Base-by-base conservation (phyloP, 2,329 filamentous ascomycete genomes). In the Cryphonectria japonica region DNA sequence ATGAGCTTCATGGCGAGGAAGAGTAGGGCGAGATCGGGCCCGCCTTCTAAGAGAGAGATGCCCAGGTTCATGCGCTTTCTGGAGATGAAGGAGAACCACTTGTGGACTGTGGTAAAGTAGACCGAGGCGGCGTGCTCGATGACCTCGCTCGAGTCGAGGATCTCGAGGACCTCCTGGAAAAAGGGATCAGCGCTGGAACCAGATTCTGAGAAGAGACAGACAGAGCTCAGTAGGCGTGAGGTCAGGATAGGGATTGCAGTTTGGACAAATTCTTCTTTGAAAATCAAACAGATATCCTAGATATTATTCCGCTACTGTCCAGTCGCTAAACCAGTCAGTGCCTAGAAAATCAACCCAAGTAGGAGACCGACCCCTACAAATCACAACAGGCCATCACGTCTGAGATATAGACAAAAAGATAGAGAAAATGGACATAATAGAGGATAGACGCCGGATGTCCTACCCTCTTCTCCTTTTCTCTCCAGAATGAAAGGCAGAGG, bases 1-100 rank as follows among this genome's bases (percentile, higher is more conserved):
- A 83, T 78, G 19, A 86, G 80, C 75, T 83, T 84, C 83, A 86
- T 86, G n/a, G 81, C 80, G 41, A 86, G 76, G 71, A 85, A 84
- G 19, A 86, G 78, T 50, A 85, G 77, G 52, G 83, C 83, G 29
- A 85, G 77, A 73, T 86, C 84, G 1, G 83, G 79, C 22, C 83
- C 83, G 60, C 79, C 80, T 71, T 85, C 82, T 76, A 82, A 81
- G 5, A 82, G 69, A 14, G 82, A 79, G 67, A 82, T 81, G 11
- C 79, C 77, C 39, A 84, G 78, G 61, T 81, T 82, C 73, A 86
- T 77, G 32, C 83, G 78, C 73, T 84, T 85, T 73, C 80, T 81
- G 22, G 83, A 85, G 41, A 86, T 75, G 64, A 87, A 83, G 8
- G 84, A 84, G 72, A 86, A 81, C 81, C 84, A 86, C 39, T 77